Evolutionary conservation across 2,329 filamentous ascomycete species (phyloP).

Genomic region (Exophiala sp.): DNA sequence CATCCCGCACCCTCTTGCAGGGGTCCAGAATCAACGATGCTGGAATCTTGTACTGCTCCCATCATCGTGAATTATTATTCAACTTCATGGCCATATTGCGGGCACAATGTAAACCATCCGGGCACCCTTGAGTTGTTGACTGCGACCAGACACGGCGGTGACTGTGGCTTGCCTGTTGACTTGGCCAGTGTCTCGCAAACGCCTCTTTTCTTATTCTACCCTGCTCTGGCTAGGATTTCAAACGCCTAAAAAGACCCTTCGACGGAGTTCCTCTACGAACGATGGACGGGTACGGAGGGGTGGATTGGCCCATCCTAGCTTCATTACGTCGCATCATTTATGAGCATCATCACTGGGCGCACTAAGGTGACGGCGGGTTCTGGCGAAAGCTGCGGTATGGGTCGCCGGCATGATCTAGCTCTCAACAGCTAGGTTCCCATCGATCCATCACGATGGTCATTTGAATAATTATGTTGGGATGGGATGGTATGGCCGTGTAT

Average conservation of each 20-base stretch:
- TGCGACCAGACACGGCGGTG: background rate
- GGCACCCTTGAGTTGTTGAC: background rate
- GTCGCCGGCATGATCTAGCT: constrained; percentile 18
- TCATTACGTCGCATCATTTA: constrained; percentile 24
- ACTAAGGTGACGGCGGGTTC: constrained; percentile 12
- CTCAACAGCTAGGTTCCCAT: constrained; percentile 13
- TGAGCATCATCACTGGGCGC: constrained; percentile 9
- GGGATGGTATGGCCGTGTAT: constrained; percentile 13
- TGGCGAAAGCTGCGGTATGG: constrained; percentile 14
- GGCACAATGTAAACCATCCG: background rate
- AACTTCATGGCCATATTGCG: no score
- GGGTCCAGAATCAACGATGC: no score
- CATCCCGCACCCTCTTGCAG: no score
- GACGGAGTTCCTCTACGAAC: background rate
- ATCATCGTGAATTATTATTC: no score
- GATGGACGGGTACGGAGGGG: constrained; percentile 2
- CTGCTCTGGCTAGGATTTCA: background rate
- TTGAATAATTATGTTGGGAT: constrained; percentile 10
- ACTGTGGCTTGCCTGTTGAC: constrained; percentile 11
- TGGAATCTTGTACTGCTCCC: no score
- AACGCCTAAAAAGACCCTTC: background rate
- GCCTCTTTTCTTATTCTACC: background rate
- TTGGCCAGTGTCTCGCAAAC: constrained; percentile 3
- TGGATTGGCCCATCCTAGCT: constrained; percentile 18
- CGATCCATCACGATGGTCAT: constrained; percentile 14